Evolutionary conservation across 208 protist genomes (phyloP), one percentile per base, ranked within the genome.

Genomic region (Leishmania lainsoni): DNA sequence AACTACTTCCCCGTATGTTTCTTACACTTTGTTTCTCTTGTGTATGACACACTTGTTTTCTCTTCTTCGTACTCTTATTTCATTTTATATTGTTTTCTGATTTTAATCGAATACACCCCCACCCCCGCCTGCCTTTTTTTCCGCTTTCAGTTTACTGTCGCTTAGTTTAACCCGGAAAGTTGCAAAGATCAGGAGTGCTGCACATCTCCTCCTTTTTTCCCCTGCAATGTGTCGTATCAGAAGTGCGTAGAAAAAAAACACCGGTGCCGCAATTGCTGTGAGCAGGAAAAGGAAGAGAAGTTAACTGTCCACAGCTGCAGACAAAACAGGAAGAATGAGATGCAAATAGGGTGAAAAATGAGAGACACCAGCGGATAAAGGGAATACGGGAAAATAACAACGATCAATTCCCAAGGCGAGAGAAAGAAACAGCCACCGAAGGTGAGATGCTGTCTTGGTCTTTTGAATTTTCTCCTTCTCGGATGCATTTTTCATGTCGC

Each of bases 1-100:
- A 82, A 86, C 82, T 78, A 78, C 81, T 85, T 85, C 56, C 56
- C 35, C 17, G 51, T 14, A 58, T 76, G 16, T 76, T 76, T 76
- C 1, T 76, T 48, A 17, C 32, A 10, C 39, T 61, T 76, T 59
- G 29, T 76, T 22, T 22, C 26, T 32, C 6, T 52, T 73, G n/a
- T 75, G n/a, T 58, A 22, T 58, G 10, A 42, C 29, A 16, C 32
- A 45, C 10, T 29, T 59, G 6, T 61, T 76, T 76, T 42, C 51
- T 49, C 22, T 56, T 75, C 10, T 16, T 61, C 14, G 35, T 5
- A 8, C 9, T 26, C 8, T 32, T 45, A 14, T 74, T 56, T 16
- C 26, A n/a, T 52, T 35, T 75, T 5, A 26, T 12, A 2, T 61
- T 9, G 49, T 9, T 61, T 22, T 45, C 16, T 2, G 20, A 75